Evolutionary conservation across 495 filamentous ascomycete species (phyloP), one percentile per base, ranked within the genome.

Genomic region (Pyrenopolyporus hunteri): DNA sequence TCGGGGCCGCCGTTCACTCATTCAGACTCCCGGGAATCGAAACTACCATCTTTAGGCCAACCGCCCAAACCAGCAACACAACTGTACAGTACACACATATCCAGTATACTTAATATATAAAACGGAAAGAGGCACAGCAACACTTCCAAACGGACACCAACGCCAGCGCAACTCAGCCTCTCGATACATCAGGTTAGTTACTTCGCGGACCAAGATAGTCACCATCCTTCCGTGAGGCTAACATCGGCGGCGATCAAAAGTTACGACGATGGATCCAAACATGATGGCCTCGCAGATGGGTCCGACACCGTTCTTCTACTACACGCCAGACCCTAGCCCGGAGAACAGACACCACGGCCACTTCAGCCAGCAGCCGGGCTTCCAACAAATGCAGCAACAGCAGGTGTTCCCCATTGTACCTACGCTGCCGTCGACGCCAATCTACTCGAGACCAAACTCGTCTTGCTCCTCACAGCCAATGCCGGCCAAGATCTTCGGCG

Each of bases 251-350:
- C 10, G 39, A 48, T 63, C 46, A 62, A 69, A 63, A 49, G 36
- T 35, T 35, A 44, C 55, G 44, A 72, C 61, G 60, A 81, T 81
- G 78, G 78, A 80, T 25, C 55, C 67, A 69, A 78, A 68, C 44
- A 77, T 78, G 74, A 71, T 74, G 39, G 45, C 80, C 57, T 85
- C 82, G 46, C 70, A 81, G 69, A 88, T 89, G 80, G 89, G 86
- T 37, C 90, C 91, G 70, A 82, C 90, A 48, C 79, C 89, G 13
- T 97, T 95, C 82, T 92, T 89, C 85, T 97, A 93, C 81, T 98
- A 96, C 77, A 88, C 85, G 62, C 87, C 87, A 54, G 90, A 93
- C 50, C 83, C 87, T 39, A 87, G 82, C 70, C 79, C 83, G 39
- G 89, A 96, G 72, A 84, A 82, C 70, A 78, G 87, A 69, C 89